These are phyloP conservation scores for Lachnellula cervina DNA, from an alignment of 2,329 filamentous ascomycete species.

Conservation along the genomic window DNA sequence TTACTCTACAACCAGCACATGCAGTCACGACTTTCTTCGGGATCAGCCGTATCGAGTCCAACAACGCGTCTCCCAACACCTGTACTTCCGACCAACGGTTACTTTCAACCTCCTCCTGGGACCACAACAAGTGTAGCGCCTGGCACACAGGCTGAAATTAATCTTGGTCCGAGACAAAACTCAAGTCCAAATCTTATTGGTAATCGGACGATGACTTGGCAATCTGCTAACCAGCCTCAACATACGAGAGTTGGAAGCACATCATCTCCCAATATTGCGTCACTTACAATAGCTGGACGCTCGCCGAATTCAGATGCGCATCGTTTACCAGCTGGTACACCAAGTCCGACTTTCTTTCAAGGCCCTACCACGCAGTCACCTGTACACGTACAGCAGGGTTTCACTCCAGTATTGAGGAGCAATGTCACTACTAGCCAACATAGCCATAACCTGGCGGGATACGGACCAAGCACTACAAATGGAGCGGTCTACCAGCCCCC, in stretches of 20 bases:
- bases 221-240: slow-evolving; percentile 2
- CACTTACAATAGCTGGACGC: slow-evolving; percentile 3
- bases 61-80: slow-evolving; percentile 10
- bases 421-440: not conserved
- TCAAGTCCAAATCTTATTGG: slow-evolving; percentile 7
- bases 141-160: not conserved
- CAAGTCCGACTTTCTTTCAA: slow-evolving; percentile 22
- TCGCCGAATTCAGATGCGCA: slow-evolving; percentile 10
- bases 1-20: slow-evolving; percentile 10
- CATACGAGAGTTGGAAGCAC: not conserved
- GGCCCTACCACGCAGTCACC: slow-evolving; percentile 24
- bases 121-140: not conserved
- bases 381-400: slow-evolving; percentile 18
- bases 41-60: slow-evolving; percentile 2
- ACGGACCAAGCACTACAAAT: not conserved
- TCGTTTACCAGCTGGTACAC: slow-evolving; percentile 10
- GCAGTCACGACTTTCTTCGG: slow-evolving; percentile 7
- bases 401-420: slow-evolving; percentile 1
- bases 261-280: slow-evolving; percentile 11
- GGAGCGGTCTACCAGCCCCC: not conserved
- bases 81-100: slow-evolving; percentile 7
- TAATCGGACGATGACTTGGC: slow-evolving; percentile 1
- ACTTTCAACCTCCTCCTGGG: not conserved
- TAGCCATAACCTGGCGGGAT: not conserved
- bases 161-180: slow-evolving; percentile 7